Conservation (phyloP, 306 rosid species). For the Pterocarpus macrocarpus region DNA sequence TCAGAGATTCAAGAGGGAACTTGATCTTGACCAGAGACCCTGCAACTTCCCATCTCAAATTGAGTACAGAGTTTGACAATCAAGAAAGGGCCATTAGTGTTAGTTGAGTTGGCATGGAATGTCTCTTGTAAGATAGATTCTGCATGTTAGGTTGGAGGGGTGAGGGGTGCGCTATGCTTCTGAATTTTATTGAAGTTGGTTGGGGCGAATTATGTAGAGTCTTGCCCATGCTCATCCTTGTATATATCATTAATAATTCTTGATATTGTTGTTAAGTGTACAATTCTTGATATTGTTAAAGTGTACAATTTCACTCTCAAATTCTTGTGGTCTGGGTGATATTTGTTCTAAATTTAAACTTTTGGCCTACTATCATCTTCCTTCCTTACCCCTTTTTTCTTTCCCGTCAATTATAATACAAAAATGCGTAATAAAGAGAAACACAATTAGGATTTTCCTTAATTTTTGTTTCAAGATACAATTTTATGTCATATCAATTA, state of each 20-base stretch:
- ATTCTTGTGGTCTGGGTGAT: not conserved
- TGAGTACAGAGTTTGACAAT: conserved; percentile 51
- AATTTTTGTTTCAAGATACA: too few species aligned
- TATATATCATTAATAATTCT: conserved; percentile 45
- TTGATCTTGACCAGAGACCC: conserved; percentile 67
- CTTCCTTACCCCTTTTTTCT: too few species aligned
- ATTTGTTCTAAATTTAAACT: too few species aligned
- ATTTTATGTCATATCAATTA: too few species aligned
- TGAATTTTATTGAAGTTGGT: conserved; percentile 34
- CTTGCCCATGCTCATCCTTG: conserved; percentile 47
- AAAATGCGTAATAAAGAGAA: too few species aligned
- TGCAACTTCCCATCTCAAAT: conserved; percentile 59
- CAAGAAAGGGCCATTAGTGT: conserved; percentile 42
- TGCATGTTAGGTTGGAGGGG: conserved; percentile 35
- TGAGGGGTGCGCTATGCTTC: conserved; percentile 8
- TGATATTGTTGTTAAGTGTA: conserved; percentile 13
- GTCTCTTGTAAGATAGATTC: conserved; percentile 20
- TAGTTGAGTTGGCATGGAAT: conserved; percentile 38
- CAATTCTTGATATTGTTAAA: not conserved
- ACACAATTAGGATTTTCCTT: too few species aligned
- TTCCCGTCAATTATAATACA: too few species aligned
- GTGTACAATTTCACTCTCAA: not conserved
- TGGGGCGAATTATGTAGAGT: conserved; percentile 42
- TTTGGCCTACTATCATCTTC: too few species aligned
- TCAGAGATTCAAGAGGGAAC: conserved; percentile 72